Conservation (phyloP, 108 stramenopile species). For the Fragilaria radians region DNA sequence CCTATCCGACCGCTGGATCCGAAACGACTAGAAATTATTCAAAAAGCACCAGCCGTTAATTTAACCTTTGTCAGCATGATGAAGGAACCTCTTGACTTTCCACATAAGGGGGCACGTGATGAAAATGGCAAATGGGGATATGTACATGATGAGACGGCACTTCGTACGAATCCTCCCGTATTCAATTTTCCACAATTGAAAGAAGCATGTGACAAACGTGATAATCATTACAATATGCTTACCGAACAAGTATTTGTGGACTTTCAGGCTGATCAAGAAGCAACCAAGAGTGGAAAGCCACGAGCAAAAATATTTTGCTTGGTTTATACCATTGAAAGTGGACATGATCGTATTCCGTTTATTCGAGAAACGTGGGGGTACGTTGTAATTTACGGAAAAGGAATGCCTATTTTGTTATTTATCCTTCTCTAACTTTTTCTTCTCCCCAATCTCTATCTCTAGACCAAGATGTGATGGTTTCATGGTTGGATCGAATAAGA, state of each 20-base stretch:
- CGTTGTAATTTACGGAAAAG: no score
- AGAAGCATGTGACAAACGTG: slow-evolving; percentile 37
- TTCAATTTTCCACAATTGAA: slow-evolving; percentile 36
- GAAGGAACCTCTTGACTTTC: slow-evolving; percentile 60
- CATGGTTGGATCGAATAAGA: slow-evolving; percentile 86
- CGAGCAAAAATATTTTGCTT: slow-evolving; percentile 82
- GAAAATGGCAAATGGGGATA: slow-evolving; percentile 73
- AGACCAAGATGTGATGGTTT: slow-evolving; percentile 95
- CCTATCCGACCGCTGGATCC: slow-evolving; percentile 59
- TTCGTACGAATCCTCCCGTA: slow-evolving; percentile 60
- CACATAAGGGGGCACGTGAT: slow-evolving; percentile 73
- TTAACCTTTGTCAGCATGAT: slow-evolving; percentile 53
- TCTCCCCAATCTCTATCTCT: background rate
- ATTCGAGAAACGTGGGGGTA: slow-evolving; percentile 78
- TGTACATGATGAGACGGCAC: slow-evolving; percentile 70
- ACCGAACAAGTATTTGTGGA: slow-evolving; percentile 69
- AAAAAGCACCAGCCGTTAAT: slow-evolving; percentile 53
- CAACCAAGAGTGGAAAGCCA: slow-evolving; percentile 37
- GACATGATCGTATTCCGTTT: slow-evolving; percentile 53
- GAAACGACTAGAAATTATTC: slow-evolving; percentile 50
- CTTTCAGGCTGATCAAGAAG: slow-evolving; percentile 47
- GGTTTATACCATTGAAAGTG: slow-evolving; percentile 72
- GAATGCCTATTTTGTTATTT: background rate
- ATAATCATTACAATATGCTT: slow-evolving; percentile 66
- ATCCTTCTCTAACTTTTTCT: background rate